Conservation (phyloP, 306 rosid species). For the Castanea crenata region DNA sequence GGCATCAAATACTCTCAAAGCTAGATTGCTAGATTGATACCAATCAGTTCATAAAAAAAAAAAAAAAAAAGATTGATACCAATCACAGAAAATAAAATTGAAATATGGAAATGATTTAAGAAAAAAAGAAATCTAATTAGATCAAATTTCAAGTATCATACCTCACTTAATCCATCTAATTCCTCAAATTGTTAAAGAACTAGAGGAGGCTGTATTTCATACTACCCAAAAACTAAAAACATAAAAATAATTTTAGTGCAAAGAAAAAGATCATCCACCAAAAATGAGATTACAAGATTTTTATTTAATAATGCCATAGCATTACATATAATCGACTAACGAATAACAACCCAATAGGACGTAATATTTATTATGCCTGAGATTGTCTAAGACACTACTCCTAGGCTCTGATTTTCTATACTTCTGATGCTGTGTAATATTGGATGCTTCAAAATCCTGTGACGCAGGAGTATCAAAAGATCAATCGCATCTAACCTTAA, state of each 20-base stretch:
- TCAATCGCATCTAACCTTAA: conserved; percentile 21
- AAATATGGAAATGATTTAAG: background rate
- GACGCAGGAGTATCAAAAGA: conserved; percentile 9
- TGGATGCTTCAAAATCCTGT: conserved; percentile 33
- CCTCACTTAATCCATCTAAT: background rate
- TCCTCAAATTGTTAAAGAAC: background rate
- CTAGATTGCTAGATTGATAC: too few relatives aligned
- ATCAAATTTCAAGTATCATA: background rate
- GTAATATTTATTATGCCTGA: conserved; percentile 23
- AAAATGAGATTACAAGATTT: background rate
- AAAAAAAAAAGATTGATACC: too few relatives aligned
- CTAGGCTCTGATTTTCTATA: conserved; percentile 37
- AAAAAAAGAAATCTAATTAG: background rate
- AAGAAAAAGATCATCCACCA: background rate
- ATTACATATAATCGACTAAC: conserved; percentile 19
- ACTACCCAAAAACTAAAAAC: background rate
- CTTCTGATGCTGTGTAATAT: conserved; percentile 25
- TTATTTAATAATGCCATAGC: conserved; percentile 1
- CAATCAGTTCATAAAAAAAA: too few relatives aligned
- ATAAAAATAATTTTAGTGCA: background rate
- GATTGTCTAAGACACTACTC: conserved; percentile 29
- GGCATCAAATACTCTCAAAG: too few relatives aligned
- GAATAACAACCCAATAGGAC: conserved; percentile 25
- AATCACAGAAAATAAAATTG: background rate
- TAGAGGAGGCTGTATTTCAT: background rate